These are phyloP conservation scores for Alternaria postmessia DNA, from an alignment of 2,329 filamentous ascomycete genomes.

Conservation along the genomic window DNA sequence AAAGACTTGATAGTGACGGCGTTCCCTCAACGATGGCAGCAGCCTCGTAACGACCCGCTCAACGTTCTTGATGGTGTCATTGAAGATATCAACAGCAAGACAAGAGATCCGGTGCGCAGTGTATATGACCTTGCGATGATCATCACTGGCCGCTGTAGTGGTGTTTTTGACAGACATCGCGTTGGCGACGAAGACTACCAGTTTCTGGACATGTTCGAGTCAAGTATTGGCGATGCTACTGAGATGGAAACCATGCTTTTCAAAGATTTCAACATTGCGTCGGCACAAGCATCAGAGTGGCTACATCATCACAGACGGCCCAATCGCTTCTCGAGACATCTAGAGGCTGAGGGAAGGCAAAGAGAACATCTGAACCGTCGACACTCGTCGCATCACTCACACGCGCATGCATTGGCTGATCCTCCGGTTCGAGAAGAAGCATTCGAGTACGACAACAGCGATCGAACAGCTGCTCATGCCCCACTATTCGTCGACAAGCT, in stretches of 20 bases:
- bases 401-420: slow-evolving; percentile 36
- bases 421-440: slow-evolving; percentile 37
- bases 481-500: slow-evolving; percentile 63
- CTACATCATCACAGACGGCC: slow-evolving; percentile 59
- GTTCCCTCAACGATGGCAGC: slow-evolving; percentile 67
- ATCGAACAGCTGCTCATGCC: slow-evolving; percentile 35
- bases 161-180: slow-evolving; percentile 67
- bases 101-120: slow-evolving; percentile 64
- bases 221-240: slow-evolving; percentile 63
- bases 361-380: slow-evolving; percentile 43
- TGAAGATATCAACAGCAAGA: slow-evolving; percentile 71
- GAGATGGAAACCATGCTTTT: slow-evolving; percentile 66
- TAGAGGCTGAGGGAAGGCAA: slow-evolving; percentile 46
- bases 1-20: slow-evolving; percentile 67
- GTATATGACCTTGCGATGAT: slow-evolving; percentile 70
- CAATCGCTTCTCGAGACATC: slow-evolving; percentile 46
- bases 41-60: slow-evolving; percentile 68
- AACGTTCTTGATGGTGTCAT: slow-evolving; percentile 71
- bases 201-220: slow-evolving; percentile 73
- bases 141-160: slow-evolving; percentile 67
- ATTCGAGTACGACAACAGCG: slow-evolving; percentile 43
- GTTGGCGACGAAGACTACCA: slow-evolving; percentile 68
- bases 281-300: slow-evolving; percentile 64
- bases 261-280: slow-evolving; percentile 66
- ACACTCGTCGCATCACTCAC: slow-evolving; percentile 36